Evolutionary conservation across 352 stramenopile genomes (phyloP), one percentile per base, ranked within the genome.

Genomic region (Hyaloperonospora arabidopsidis): DNA sequence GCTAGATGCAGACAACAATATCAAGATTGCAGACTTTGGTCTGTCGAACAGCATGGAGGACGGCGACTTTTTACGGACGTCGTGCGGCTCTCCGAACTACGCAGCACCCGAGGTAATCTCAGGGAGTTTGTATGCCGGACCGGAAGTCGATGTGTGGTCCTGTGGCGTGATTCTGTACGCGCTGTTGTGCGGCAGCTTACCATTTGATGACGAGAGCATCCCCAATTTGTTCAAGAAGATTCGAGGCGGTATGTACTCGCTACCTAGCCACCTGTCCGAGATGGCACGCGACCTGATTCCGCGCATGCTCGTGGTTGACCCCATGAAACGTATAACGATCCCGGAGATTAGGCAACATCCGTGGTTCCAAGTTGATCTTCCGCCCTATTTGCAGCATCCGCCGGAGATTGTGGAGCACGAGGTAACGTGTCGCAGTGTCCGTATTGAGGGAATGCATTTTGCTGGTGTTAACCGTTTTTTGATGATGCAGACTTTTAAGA

Each of bases 21-120:
- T 99, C 64, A 99, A 99, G 71, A 98, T 99, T 72, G 97, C 96
- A 10, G 97, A 99, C 69, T 99, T 99, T 77, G 97, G 97, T 18
- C 82, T 99, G 11, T 98, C 91, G 17, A 99, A 99, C 71, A 80
- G 97, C 44, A 98, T 99, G 86, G 73, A 94, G 23, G 97, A 99
- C 71, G 97, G 97, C 52, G 94, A 98, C 48, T 99, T 99, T 62
- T 76, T 99, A 54, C 84, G 93, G 39, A 99, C 97, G 45, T 98
- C 93, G 15, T 97, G 92, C 57, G 92, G 93, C 2, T 99, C 95
- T 21, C 97, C 97, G 5, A 99, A 99, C 79, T 99, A 99, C 66
- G 97, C 97, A n/a, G 96, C 97, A 5, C 97, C 97, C 0, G 97
- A 99, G 74, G 96, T 99, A 28, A 99, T 99, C 52, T 97, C 86